phyloP scores from a whole-genome alignment of 306 rosid species.

The Vigna angularis region DNA sequence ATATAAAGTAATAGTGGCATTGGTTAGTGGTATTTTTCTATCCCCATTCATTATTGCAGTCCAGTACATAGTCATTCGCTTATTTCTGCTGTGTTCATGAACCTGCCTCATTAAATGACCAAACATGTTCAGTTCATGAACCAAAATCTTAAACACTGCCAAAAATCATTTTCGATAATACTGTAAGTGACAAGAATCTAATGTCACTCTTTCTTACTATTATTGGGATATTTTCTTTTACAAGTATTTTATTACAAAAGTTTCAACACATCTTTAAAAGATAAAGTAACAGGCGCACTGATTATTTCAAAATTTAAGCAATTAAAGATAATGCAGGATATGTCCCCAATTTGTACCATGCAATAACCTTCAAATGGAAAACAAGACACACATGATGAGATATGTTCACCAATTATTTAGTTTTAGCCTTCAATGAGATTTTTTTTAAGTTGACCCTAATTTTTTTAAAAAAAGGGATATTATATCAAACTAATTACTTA shows the following conservation, averaged over 20 bases:
- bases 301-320: background rate
- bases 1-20: background rate
- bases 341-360: too few relatives aligned
- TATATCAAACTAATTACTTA: too few relatives aligned
- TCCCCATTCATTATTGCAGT: background rate
- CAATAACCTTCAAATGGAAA: too few relatives aligned
- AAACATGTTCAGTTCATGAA: conserved; percentile 31
- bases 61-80: background rate
- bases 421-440: too few relatives aligned
- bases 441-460: too few relatives aligned
- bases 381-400: background rate
- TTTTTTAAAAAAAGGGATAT: too few relatives aligned
- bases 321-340: background rate
- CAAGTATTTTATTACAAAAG: too few relatives aligned
- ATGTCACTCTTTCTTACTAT: background rate
- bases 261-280: too few relatives aligned
- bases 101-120: background rate
- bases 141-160: background rate
- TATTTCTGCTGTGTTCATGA: conserved; percentile 22
- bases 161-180: background rate
- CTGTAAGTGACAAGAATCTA: background rate
- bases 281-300: background rate
- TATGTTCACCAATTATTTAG: too few relatives aligned
- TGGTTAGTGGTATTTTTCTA: background rate
- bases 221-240: too few relatives aligned